These are phyloP conservation scores for Bothriochloa decipiens DNA, from an alignment of 176 grass and related monocot species.

Conservation along the genomic window DNA sequence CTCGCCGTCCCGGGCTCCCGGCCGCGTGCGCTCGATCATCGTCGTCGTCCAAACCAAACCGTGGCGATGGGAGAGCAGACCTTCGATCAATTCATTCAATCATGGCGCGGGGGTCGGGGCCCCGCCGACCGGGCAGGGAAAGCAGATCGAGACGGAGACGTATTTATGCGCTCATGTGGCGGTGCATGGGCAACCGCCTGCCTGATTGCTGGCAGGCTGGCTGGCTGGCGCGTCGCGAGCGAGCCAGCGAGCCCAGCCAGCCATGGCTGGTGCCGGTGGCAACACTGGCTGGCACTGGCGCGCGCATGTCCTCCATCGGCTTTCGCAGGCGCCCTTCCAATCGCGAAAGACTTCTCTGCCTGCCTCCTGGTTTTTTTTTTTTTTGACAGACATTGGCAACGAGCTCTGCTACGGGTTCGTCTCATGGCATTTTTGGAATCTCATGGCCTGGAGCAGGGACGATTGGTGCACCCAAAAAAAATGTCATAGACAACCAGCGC, in stretches of 20 bases:
- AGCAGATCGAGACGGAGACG: slow-evolving; percentile 28
- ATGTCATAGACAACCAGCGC: too few species aligned
- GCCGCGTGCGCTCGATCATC: not conserved
- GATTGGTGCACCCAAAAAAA: too few species aligned
- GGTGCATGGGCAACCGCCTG: slow-evolving; percentile 20
- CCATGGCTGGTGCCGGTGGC: not conserved
- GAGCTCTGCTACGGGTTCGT: too few species aligned
- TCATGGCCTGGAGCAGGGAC: too few species aligned
- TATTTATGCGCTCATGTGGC: slow-evolving; percentile 41
- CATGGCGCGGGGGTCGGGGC: not conserved
- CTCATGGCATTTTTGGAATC: too few species aligned
- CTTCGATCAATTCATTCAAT: slow-evolving; percentile 16
- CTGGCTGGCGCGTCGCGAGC: not conserved
- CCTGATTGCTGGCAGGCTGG: not conserved
- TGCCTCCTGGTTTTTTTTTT: not conserved
- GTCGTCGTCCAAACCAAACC: not conserved
- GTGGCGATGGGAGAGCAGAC: not conserved
- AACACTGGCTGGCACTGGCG: not conserved
- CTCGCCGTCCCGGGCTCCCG: not conserved
- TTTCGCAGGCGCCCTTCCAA: not conserved
- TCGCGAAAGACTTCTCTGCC: not conserved
- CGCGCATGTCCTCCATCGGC: not conserved
- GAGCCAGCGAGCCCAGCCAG: not conserved
- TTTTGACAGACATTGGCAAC: too few species aligned
- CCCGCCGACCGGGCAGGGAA: not conserved